Evolutionary conservation across 2,329 filamentous ascomycete genomes (phyloP), one percentile per base, ranked within the genome.

Genomic region (Pseudogymnoascus destructans): DNA sequence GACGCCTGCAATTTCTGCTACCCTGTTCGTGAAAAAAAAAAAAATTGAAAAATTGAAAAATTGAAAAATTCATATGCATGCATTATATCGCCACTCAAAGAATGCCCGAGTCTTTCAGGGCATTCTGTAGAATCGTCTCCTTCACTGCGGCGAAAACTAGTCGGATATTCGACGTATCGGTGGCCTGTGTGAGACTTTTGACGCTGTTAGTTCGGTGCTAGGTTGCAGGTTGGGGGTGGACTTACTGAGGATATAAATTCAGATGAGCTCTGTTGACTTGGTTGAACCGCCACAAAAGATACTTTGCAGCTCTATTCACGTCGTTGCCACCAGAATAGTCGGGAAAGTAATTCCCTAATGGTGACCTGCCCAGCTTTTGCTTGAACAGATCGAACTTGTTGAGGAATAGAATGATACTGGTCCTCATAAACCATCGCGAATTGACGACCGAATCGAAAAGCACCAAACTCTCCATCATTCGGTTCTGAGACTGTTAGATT

Each of bases 301-400:
- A 98, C 72, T 98, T 98, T 58, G 93, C 93, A 4, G 93, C 93
- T 70, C 95, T 89, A 72, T 97, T 97, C 68, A 97, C 91, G 72
- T 98, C 93, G 71, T 95, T 95, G 55, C 93, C 93, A 27, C 93
- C 93, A 0, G 91, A 95, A 70, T 98, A 98, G 71, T 98, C 93
- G 0, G 91, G 92, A 69, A 98, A 98, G 72, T 97, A 98, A 70
- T 92, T 95, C 66, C 85, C 88, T 49, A 98, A 73, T 0, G 93
- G 92, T 58, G 90, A 96, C 63, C 91, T 83, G 58, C 83, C 82
- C 25, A 98, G 82, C 72, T 98, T 98, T 69, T 90, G 86, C 71
- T 93, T 92, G 79, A 98, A 98, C 60, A 98, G 82, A 75, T 98
- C 93, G 65, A 98, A 93, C 73, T 98, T 98, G 77, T 98, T 98